Conservation (phyloP, 805 yeast species). For the Spathaspora hagerdaliae region DNA sequence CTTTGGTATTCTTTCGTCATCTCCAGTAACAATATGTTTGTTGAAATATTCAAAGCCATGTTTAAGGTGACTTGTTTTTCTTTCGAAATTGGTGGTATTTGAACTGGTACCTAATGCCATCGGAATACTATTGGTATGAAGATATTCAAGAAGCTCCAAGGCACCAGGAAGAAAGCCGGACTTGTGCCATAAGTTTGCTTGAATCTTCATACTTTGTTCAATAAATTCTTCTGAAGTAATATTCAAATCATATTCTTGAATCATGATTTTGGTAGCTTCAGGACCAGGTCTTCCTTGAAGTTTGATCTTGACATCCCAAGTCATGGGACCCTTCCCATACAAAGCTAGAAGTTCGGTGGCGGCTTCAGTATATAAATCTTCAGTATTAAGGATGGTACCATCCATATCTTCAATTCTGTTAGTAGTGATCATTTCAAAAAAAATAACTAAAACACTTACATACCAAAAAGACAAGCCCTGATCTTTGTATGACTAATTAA, state of each 20-base stretch:
- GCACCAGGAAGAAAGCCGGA: conserved; percentile 84
- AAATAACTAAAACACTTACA: conserved; percentile 16
- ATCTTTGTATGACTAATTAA: conserved; percentile 12
- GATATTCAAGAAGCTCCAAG: conserved; percentile 53
- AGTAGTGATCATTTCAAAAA: conserved; percentile 5
- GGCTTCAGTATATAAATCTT: conserved; percentile 82
- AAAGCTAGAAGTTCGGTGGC: conserved; percentile 60
- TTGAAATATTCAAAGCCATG: conserved; percentile 63
- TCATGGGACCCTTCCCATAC: conserved; percentile 73
- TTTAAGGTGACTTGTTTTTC: conserved; percentile 69
- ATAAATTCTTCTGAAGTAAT: conserved; percentile 61
- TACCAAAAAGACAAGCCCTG: conserved; percentile 73
- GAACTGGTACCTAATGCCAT: conserved; percentile 92
- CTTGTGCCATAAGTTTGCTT: conserved; percentile 57
- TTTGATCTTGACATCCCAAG: conserved; percentile 86
- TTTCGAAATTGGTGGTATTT: conserved; percentile 50
- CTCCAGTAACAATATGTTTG: conserved; percentile 76
- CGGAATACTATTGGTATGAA: conserved; percentile 57
- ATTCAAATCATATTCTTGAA: conserved; percentile 67
- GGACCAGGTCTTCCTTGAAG: conserved; percentile 91
- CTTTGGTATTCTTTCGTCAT: conserved; percentile 72
- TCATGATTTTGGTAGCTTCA: conserved; percentile 59
- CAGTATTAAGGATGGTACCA: conserved; percentile 89
- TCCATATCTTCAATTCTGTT: conserved; percentile 68
- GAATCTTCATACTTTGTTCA: conserved; percentile 49